phyloP scores from a whole-genome alignment of 208 protist species.

The Trichomonas tenax region DNA sequence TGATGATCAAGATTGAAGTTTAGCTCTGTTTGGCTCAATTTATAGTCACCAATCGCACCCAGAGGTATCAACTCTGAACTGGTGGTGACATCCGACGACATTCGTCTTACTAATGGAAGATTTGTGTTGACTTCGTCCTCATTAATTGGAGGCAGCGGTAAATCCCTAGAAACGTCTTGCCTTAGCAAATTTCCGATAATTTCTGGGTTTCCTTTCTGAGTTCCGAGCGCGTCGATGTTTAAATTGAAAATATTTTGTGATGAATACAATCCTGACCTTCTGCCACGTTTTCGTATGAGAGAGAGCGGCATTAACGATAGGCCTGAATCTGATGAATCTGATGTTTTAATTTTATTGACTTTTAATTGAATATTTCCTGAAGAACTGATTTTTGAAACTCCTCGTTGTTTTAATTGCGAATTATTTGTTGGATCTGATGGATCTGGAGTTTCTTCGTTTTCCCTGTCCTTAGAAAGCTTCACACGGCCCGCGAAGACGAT shows the following conservation, averaged over 20 bases:
- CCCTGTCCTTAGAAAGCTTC: background rate
- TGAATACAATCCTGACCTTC: background rate
- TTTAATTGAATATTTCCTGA: background rate
- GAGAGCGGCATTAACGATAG: background rate
- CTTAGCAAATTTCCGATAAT: background rate
- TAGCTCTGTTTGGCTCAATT: background rate
- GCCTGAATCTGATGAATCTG: background rate
- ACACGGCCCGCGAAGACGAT: background rate
- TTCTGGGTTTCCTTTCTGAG: background rate
- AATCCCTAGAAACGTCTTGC: background rate
- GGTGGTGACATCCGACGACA: background rate
- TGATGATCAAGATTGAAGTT: background rate
- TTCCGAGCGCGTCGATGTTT: background rate
- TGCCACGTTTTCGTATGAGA: background rate
- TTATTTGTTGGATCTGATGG: background rate
- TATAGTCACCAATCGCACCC: background rate
- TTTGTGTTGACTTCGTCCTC: background rate
- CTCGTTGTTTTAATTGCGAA: background rate
- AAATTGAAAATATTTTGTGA: background rate
- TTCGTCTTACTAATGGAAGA: background rate
- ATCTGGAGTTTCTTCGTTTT: background rate
- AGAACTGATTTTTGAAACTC: background rate
- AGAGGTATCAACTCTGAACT: background rate
- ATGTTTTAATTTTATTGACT: background rate
- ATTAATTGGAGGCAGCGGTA: background rate